Evolutionary conservation across 345 rosid species (phyloP), one percentile per base, ranked within the genome.

Genomic region (Rhizophora apiculata): DNA sequence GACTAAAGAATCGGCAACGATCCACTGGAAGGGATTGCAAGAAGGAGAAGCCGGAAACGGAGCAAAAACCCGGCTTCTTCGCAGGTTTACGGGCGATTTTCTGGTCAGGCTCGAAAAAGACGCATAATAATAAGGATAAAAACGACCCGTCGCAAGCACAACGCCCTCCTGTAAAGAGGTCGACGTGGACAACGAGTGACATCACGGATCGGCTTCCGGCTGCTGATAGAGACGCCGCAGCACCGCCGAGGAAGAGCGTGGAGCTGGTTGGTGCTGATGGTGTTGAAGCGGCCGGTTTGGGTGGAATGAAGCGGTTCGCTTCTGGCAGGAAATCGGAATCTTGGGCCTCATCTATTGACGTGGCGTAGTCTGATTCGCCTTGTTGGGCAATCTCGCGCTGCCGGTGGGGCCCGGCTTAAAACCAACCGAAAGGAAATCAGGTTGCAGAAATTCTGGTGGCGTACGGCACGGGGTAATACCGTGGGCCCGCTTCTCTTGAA

Each of bases 191-290:
- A 9, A 69, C 77, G n/a, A 76, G 21, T 4, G 97, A 90, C 39
- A 87, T 89, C 62, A 74, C 78, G 77, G 86, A 76, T 15, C 87
- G 97, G 46, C 71, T 89, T 37, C 92, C 89, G 30, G 30, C 61
- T 52, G 63, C 67, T 19, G 89, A 79, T 0, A 26, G 60, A 2
- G 85, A 61, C 63, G 75, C 49, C 49, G 49, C 16, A 43, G 18
- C 76, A 43, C 69, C 74, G 22, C 24, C 69, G 2, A 62, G 69
- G 54, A 68, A 55, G 63, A 81, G 88, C 75, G 80, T 29, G 49
- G 73, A 68, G 51, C 65, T 63, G n/a, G 63, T 29, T 26, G 71
- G 55, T 6, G 34, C 58, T 1, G 65, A 20, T 46, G 62, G 46
- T 13, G 18, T 20, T 18, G 72, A 59, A n/a, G 64, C 72, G 56